A percentile compares a stretch with the other conserved stretches of the same genome.
phyloP scores from a whole-genome alignment of 2,329 filamentous ascomycete genomes.

The Botrytis deweyae region DNA sequence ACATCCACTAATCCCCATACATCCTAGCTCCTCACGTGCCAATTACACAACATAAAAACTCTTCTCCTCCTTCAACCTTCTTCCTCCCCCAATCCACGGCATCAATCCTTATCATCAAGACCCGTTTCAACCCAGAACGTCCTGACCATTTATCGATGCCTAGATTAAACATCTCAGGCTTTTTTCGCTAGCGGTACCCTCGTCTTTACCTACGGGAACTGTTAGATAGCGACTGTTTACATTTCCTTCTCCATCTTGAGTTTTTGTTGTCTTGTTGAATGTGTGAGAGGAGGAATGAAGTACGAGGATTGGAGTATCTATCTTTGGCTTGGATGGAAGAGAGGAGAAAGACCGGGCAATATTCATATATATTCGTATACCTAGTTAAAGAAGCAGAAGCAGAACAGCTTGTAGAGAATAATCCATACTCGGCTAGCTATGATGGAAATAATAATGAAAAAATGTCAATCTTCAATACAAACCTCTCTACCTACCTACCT shows the following conservation, averaged over 20 bases:
- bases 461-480: no score
- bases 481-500: no score
- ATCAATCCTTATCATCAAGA: slow-evolving; percentile 95
- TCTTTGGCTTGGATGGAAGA: neutral
- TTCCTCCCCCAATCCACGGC: slow-evolving; percentile 53
- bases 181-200: slow-evolving; percentile 99
- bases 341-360: no score
- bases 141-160: slow-evolving; percentile 92
- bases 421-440: no score
- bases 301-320: no score
- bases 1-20: neutral
- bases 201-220: slow-evolving; percentile 64
- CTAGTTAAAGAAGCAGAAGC: no score
- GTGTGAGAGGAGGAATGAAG: neutral
- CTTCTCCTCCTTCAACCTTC: slow-evolving; percentile 11
- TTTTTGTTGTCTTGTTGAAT: neutral
- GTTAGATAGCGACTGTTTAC: slow-evolving; percentile 98
- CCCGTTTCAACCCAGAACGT: slow-evolving; percentile 67
- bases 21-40: neutral
- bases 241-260: slow-evolving; percentile 45
- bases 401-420: no score
- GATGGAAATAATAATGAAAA: no score
- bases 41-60: neutral
- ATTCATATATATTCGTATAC: no score
- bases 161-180: slow-evolving; percentile 77